Evolutionary conservation across 306 rosid genomes (phyloP), one percentile per base, ranked within the genome.

Genomic region (Rosa persica): DNA sequence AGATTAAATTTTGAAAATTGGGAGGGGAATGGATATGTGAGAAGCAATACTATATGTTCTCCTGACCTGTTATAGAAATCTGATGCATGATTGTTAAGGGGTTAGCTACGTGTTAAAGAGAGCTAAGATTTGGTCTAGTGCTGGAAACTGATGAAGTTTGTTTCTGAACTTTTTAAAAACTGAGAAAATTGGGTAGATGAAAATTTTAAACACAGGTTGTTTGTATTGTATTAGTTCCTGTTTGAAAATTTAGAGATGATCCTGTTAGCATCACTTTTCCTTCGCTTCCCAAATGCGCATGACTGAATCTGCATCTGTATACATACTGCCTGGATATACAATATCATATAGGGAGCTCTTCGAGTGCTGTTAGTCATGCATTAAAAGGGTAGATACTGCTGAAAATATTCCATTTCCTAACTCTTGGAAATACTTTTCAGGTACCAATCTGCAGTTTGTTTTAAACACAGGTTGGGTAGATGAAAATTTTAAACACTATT

Each of bases 391-490:
- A 66, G 46, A 48, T 48, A 8, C 40, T 72, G 62, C 43, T 71
- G 17, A 11, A 48, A 30, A 30, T 54, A 5, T 62, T 5, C 19
- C 25, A 38, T 40, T 25, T 64, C 70, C 74, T 78, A 20, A 73
- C 71, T 66, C 27, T 78, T 76, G 65, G 1, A 27, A 44, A 75
- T 57, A 2, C 20, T 76, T 75, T 88, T 69, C 84, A 92, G 98
- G 98, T 95, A 92, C 72, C 98, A 95, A 62, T 92, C 98, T 27
- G 92, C 98, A 30, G 46, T 43, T 42, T 43, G 46, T 43, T 43
- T 43, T 1, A 8, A 43, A 7, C 46, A 43, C 46, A 43, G 46
- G 46, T 43, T 43, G 10, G 12, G 8, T 43, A 43, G 46, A 8
- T 8, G 12, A 43, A 43, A 43, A 43, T 43, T 43, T 43, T 43